A percentile compares a stretch with the other conserved stretches of the same genome.
Evolutionary conservation across 257 asterid genomes (phyloP).

Genomic region (Solanum chmielewskii): DNA sequence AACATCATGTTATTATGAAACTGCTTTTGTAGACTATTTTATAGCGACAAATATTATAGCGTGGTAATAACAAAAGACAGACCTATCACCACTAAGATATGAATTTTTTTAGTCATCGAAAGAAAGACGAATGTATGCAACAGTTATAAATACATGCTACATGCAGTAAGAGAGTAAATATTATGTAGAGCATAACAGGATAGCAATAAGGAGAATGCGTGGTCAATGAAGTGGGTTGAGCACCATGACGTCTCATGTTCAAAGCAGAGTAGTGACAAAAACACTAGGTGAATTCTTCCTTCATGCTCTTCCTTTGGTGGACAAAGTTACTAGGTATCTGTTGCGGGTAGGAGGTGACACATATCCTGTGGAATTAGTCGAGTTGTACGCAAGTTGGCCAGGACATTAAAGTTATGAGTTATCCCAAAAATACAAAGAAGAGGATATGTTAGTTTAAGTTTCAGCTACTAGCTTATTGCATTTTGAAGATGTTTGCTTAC

Average conservation of each 20-base stretch:
- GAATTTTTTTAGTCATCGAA: fast-evolving
- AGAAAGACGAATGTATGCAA: not conserved
- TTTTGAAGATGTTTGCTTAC: not conserved
- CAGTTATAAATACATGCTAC: not conserved
- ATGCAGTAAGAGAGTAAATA: not conserved
- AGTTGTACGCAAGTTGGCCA: not conserved
- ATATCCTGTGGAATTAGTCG: not conserved
- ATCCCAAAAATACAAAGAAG: not conserved
- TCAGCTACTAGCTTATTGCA: not conserved
- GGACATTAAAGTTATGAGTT: not conserved
- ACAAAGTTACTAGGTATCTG: not conserved
- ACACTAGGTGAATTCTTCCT: not conserved
- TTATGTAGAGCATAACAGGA: not conserved
- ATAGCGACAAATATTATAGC: not conserved
- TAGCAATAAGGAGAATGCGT: not conserved
- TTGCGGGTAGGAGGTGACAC: not conserved
- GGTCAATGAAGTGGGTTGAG: not conserved
- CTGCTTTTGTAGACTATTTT: not conserved
- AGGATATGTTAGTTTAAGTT: not conserved
- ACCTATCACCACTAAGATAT: not conserved
- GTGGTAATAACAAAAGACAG: not conserved
- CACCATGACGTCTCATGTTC: not conserved
- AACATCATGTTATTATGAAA: not conserved
- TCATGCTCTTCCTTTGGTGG: not conserved
- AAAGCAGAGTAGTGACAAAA: not conserved